A percentile compares a stretch with the other conserved stretches of the same genome.
Conservation (phyloP, 306 rosid genomes). For the Herpetospermum pedunculosum region DNA sequence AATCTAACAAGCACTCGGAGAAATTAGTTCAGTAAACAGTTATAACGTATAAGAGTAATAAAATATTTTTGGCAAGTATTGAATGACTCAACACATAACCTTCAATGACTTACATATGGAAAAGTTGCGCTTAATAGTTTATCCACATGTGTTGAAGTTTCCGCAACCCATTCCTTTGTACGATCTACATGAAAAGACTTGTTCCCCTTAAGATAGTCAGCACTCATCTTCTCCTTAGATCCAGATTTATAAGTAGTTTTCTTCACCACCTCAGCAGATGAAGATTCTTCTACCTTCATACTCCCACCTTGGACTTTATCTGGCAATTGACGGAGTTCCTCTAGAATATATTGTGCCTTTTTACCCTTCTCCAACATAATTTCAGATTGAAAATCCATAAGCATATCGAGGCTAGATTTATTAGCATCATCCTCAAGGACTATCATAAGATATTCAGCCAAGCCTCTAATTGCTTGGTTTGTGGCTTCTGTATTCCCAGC, state of each 20-base stretch:
- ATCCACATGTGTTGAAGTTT: constrained; percentile 50
- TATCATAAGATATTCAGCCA: constrained; percentile 80
- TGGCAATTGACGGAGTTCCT: constrained; percentile 66
- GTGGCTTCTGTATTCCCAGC: constrained; percentile 69
- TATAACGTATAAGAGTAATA: not conserved
- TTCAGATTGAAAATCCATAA: constrained; percentile 22
- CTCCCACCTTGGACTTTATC: constrained; percentile 33
- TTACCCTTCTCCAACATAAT: constrained; percentile 17
- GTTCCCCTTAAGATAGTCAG: constrained; percentile 25
- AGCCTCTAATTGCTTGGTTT: constrained; percentile 72
- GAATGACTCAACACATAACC: not conserved
- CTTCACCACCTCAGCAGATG: constrained; percentile 22
- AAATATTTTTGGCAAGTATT: constrained; percentile 8
- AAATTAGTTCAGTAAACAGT: constrained; percentile 9
- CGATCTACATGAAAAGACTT: constrained; percentile 62
- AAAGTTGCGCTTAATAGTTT: constrained; percentile 60
- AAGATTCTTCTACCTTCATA: constrained; percentile 24
- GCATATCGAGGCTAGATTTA: constrained; percentile 23
- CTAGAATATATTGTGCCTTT: constrained; percentile 44
- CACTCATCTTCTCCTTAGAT: constrained; percentile 27
- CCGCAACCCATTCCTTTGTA: constrained; percentile 68
- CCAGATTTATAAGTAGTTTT: constrained; percentile 18
- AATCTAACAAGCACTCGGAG: constrained; percentile 44
- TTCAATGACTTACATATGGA: constrained; percentile 53
- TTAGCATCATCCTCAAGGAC: constrained; percentile 72